phyloP scores from a whole-genome alignment of 345 rosid species.

The Sonneratia caseolaris region DNA sequence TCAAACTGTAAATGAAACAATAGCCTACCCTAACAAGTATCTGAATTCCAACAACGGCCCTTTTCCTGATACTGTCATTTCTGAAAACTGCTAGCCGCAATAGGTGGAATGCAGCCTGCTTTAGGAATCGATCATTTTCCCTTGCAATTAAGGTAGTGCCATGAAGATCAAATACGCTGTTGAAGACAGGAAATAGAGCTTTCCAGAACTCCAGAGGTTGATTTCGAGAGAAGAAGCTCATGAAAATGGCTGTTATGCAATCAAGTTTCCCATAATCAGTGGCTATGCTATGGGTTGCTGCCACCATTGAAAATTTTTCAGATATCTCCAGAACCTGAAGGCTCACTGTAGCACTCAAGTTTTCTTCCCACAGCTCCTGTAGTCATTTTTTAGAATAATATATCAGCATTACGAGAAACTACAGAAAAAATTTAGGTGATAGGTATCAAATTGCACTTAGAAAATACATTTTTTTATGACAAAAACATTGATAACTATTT shows the following conservation, averaged over 20 bases:
- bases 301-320: slow-evolving; percentile 79
- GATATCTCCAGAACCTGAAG: slow-evolving; percentile 95
- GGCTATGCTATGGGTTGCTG: slow-evolving; percentile 81
- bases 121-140: slow-evolving; percentile 97
- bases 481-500: neutral
- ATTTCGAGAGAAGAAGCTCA: slow-evolving; percentile 83
- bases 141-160: slow-evolving; percentile 95
- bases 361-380: slow-evolving; percentile 99
- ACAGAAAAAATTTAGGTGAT: neutral
- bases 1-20: neutral
- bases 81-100: slow-evolving; percentile 93
- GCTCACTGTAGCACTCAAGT: slow-evolving; percentile 90
- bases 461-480: neutral
- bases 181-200: slow-evolving; percentile 73
- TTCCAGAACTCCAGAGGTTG: slow-evolving; percentile 90
- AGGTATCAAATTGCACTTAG: neutral
- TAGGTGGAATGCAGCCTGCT: slow-evolving; percentile 95
- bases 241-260: slow-evolving; percentile 80
- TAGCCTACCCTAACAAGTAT: slow-evolving; percentile 76
- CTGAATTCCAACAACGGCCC: slow-evolving; percentile 92
- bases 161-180: slow-evolving; percentile 73
- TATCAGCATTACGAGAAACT: neutral
- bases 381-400: slow-evolving; percentile 13
- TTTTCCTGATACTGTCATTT: slow-evolving; percentile 83
- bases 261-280: slow-evolving; percentile 97